phyloP scores from a whole-genome alignment of 805 yeast species.

The Cyberlindnera petersonii region DNA sequence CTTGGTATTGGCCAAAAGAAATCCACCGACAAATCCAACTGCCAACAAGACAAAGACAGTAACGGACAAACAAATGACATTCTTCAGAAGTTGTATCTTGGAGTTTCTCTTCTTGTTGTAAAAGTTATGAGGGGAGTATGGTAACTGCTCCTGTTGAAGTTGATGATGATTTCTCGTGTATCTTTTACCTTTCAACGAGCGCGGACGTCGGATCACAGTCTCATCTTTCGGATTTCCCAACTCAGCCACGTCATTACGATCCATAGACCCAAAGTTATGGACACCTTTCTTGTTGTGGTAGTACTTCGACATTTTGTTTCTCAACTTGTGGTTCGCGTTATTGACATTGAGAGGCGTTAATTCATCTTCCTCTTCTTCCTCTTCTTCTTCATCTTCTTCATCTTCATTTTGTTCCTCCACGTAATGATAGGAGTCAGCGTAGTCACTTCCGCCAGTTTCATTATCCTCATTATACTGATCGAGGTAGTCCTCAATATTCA shows the following conservation, averaged over 20 bases:
- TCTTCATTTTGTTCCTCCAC: slow-evolving; percentile 26
- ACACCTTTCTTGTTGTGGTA: slow-evolving; percentile 28
- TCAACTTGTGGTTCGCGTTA: slow-evolving; percentile 22
- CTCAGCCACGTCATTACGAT: slow-evolving; percentile 11
- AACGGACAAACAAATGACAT: slow-evolving; percentile 32
- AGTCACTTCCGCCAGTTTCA: slow-evolving; percentile 31
- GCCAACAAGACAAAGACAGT: slow-evolving; percentile 47
- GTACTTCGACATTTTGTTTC: slow-evolving; percentile 18
- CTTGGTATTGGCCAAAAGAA: slow-evolving; percentile 79
- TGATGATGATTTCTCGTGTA: slow-evolving; percentile 20
- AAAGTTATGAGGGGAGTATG: slow-evolving; percentile 48
- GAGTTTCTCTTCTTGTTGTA: slow-evolving; percentile 28
- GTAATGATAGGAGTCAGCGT: slow-evolving; percentile 29
- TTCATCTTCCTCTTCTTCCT: slow-evolving; percentile 27
- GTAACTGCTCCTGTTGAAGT: slow-evolving; percentile 22
- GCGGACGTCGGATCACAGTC: slow-evolving; percentile 4
- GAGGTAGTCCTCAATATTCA: slow-evolving; percentile 40
- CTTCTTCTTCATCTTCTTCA: slow-evolving; percentile 28
- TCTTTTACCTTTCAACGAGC: slow-evolving; percentile 13
- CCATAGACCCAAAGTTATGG: slow-evolving; percentile 19
- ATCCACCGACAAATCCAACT: slow-evolving; percentile 78
- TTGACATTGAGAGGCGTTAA: slow-evolving; percentile 25
- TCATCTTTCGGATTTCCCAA: slow-evolving; percentile 13
- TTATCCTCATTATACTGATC: slow-evolving; percentile 40
- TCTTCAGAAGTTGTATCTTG: slow-evolving; percentile 32